Percentiles rank a stretch among this genome's conserved stretches.
Conservation (phyloP, 2,329 filamentous ascomycete genomes). For the Pseudogymnoascus sp. region DNA sequence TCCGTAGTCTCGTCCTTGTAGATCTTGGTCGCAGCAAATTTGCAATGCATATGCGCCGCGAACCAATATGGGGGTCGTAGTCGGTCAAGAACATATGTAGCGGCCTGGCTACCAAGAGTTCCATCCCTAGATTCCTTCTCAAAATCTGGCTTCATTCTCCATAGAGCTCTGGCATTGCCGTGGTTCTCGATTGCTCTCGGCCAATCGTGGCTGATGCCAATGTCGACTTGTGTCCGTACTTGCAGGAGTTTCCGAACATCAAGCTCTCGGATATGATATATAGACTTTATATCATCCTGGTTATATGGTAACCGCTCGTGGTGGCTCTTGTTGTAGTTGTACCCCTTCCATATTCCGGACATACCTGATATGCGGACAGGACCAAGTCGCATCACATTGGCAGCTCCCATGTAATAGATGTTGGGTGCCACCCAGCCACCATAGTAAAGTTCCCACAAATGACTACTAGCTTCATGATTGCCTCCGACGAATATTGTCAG, state of each 20-base stretch:
- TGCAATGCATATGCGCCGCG: constrained; percentile 84
- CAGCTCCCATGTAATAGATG: constrained; percentile 93
- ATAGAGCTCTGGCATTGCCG: constrained; percentile 63
- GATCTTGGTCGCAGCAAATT: constrained; percentile 64
- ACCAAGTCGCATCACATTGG: constrained; percentile 78
- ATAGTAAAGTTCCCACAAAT: constrained; percentile 89
- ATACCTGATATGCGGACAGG: constrained; percentile 81
- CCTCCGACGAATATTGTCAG: constrained; percentile 88
- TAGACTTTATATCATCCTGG: constrained; percentile 63
- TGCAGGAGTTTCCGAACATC: constrained; percentile 87
- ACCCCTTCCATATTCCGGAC: constrained; percentile 91
- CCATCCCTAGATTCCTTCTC: constrained; percentile 67
- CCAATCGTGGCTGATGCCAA: constrained; percentile 95
- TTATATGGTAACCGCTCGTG: constrained; percentile 81
- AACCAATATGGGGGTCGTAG: constrained; percentile 86
- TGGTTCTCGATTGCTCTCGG: constrained; percentile 72
- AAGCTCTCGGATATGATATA: constrained; percentile 84
- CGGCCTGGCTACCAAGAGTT: constrained; percentile 70
- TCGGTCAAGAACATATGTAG: constrained; percentile 70
- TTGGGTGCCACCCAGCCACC: constrained; percentile 95
- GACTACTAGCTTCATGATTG: constrained; percentile 88
- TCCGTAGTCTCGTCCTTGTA: constrained; percentile 32
- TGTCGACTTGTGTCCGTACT: constrained; percentile 77
- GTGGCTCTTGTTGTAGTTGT: constrained; percentile 77
- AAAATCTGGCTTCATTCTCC: constrained; percentile 66